A percentile compares a stretch with the other conserved stretches of the same genome.
Evolutionary conservation across 2,329 filamentous ascomycete genomes (phyloP).

Genomic region (Aspergillus novoparasiticus): DNA sequence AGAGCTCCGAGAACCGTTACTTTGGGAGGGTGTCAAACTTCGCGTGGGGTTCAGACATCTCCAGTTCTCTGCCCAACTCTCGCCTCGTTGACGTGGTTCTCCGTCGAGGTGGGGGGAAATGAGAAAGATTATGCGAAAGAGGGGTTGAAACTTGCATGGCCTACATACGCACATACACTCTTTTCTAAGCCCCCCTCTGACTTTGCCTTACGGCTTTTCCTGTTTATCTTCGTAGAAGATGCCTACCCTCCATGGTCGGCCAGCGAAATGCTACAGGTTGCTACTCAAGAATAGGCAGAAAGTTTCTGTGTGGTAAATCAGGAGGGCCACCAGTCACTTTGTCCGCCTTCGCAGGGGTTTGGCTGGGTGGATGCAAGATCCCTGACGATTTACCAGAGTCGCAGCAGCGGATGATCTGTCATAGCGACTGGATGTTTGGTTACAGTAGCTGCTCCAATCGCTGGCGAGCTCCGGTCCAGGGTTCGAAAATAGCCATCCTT

Average conservation of each 20-base stretch:
- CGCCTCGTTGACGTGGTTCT: not conserved
- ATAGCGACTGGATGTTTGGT: slow-evolving; percentile 4
- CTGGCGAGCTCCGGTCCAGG: slow-evolving; percentile 5
- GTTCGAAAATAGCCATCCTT: not conserved
- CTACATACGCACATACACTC: not conserved
- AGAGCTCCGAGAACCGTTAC: slow-evolving; percentile 1
- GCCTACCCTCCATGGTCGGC: not conserved
- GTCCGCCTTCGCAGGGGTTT: slow-evolving; percentile 7
- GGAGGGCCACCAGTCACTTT: slow-evolving; percentile 10
- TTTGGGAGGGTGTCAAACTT: slow-evolving; percentile 2
- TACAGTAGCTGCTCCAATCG: not conserved
- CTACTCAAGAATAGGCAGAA: not conserved
- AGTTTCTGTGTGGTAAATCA: slow-evolving; percentile 23
- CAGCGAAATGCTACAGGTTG: not conserved
- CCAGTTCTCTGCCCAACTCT: not conserved
- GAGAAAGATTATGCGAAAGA: not conserved
- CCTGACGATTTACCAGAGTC: slow-evolving; percentile 15
- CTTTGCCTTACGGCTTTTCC: not conserved
- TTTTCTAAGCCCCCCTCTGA: not conserved
- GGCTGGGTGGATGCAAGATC: slow-evolving; percentile 10
- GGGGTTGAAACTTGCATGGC: not conserved
- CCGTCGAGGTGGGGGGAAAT: not conserved
- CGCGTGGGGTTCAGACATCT: not conserved
- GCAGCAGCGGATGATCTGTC: slow-evolving; percentile 18
- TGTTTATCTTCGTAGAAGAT: not conserved